Percentiles rank a stretch among this genome's conserved stretches.
Evolutionary conservation across 345 rosid genomes (phyloP).

Genomic region (Acer saccharum): DNA sequence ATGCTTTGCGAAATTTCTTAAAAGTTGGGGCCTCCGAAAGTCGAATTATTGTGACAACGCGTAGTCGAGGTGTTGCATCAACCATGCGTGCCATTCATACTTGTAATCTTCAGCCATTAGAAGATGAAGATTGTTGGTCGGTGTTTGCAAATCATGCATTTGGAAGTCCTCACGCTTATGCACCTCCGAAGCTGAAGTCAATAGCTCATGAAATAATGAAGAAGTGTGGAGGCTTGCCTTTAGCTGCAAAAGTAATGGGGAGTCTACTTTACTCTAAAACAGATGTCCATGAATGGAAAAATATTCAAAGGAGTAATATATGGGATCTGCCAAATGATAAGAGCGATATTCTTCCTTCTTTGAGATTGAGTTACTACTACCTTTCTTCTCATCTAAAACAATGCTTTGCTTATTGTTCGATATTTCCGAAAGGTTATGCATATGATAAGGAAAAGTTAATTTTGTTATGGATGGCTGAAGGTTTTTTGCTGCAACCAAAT

Average conservation of each 20-base stretch:
- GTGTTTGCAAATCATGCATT: no score
- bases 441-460: slow-evolving; percentile 34
- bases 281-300: slow-evolving; percentile 37
- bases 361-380: slow-evolving; percentile 33
- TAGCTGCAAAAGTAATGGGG: slow-evolving; percentile 44
- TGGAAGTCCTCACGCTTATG: no score
- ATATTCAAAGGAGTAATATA: slow-evolving; percentile 31
- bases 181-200: slow-evolving; percentile 13
- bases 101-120: no score
- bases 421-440: slow-evolving; percentile 35
- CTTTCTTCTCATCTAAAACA: slow-evolving; percentile 37
- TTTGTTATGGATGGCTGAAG: slow-evolving; percentile 44
- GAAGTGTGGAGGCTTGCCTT: slow-evolving; percentile 44
- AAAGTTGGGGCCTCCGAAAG: no score
- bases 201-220: slow-evolving; percentile 37
- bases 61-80: no score
- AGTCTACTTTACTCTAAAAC: slow-evolving; percentile 33
- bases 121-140: no score
- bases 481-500: slow-evolving; percentile 29
- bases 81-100: no score
- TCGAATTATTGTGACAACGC: no score
- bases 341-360: slow-evolving; percentile 31
- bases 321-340: slow-evolving; percentile 40
- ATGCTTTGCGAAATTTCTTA: no score
- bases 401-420: slow-evolving; percentile 42